Evolutionary conservation across 352 stramenopile species (phyloP), one percentile per base, ranked within the genome.

Genomic region (Paralagenidium karlingii): DNA sequence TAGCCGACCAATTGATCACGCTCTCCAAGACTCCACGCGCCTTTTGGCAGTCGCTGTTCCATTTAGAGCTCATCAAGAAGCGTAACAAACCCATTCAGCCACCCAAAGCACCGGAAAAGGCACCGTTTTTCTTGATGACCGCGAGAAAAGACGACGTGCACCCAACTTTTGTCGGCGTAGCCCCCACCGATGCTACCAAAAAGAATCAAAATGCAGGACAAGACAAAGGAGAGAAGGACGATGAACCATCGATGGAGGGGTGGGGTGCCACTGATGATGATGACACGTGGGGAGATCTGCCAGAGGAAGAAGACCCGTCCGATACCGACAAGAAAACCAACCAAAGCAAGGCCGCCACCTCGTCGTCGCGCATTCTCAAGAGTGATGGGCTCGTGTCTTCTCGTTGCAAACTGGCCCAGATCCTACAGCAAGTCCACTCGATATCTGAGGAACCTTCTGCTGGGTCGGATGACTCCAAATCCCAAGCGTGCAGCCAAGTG

Each of bases 81-180:
- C 68, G 93, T 19, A 98, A 98, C 64, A 97, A 97, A 52, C 90
- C 93, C 7, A 93, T 87, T 19, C 86, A 96, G 45, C 74, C 93
- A 12, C 90, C 89, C 0, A 94, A 97, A 57, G 94, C 94, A 11
- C 90, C 90, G 3, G 86, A 94, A 34, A 74, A 87, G 41, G 93
- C 93, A 27, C 93, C 93, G 28, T 98, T 97, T 68, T 98, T 98
- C 56, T 66, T 98, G 25, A 88, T 95, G 52, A 96, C 84, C 37
- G 60, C 74, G 15, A 67, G 76, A 18, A 89, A 82, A 47, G 71
- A 89, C 45, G 66, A 77, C 15, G 73, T 86, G 3, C 56, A 85
- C 38, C 73, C 76, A 15, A 84, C 73, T 24, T 89, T 89, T 47
- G 71, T 85, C 12, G 53, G 68, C 6, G 36, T 81, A 5, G 53